phyloP scores from a whole-genome alignment of 2,329 filamentous ascomycete species.

The Cyphellophora europaea region DNA sequence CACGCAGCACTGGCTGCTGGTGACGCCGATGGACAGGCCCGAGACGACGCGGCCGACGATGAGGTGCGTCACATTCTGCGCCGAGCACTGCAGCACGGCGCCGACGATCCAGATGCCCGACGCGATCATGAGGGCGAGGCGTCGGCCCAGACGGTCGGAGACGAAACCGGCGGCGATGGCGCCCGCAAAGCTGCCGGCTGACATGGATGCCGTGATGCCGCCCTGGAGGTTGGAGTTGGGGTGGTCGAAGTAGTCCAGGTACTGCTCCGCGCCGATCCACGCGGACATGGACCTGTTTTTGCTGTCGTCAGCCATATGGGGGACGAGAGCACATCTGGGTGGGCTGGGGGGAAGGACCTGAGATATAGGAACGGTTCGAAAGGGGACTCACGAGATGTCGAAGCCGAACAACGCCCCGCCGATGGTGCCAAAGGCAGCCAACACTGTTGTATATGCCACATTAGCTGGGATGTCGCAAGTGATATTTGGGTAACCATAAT shows the following conservation, averaged over 20 bases:
- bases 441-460: conserved; percentile 21
- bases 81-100: conserved; percentile 50
- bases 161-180: conserved; percentile 36
- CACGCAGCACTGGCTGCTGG: conserved; percentile 60
- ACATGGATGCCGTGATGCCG: conserved; percentile 57
- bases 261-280: conserved; percentile 41
- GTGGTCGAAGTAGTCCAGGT: conserved; percentile 46
- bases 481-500: too few relatives aligned
- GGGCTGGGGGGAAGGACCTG: too few relatives aligned
- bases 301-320: too few relatives aligned
- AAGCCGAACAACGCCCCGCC: conserved; percentile 49
- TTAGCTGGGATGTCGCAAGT: neutral
- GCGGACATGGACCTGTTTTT: conserved; percentile 29
- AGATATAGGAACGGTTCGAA: too few relatives aligned
- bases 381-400: conserved; percentile 47
- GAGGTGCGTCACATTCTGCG: conserved; percentile 55
- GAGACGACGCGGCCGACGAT: conserved; percentile 61
- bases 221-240: conserved; percentile 28
- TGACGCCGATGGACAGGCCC: conserved; percentile 64
- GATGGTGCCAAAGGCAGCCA: conserved; percentile 46
- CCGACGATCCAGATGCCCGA: conserved; percentile 47
- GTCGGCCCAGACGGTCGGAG: conserved; percentile 41
- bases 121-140: conserved; percentile 38
- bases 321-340: too few relatives aligned
- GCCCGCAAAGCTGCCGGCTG: conserved; percentile 60